phyloP scores from a whole-genome alignment of 352 stramenopile genomes.

The Phytophthora syringae region DNA sequence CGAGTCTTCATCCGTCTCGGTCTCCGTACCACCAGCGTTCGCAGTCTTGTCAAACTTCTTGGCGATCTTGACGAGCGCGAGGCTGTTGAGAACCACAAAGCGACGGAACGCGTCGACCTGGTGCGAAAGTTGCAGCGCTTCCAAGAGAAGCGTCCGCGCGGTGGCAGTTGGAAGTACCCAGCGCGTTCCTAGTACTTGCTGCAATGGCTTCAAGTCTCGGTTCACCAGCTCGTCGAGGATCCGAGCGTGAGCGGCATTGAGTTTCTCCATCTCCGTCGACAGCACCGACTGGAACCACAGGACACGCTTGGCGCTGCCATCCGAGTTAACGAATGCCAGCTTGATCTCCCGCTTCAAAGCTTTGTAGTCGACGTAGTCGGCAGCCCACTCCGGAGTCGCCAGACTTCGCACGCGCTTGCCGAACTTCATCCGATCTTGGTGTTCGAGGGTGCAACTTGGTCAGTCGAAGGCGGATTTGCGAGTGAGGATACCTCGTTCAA shows the following conservation, averaged over 20 bases:
- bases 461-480: conserved; percentile 13
- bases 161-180: conserved; percentile 67
- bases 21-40: conserved; percentile 6
- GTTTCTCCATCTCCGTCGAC: conserved; percentile 55
- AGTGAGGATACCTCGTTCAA: conserved; percentile 17
- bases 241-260: conserved; percentile 62
- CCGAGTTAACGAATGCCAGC: conserved; percentile 16
- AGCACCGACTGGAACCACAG: conserved; percentile 44
- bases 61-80: conserved; percentile 82
- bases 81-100: conserved; percentile 81
- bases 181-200: conserved; percentile 49
- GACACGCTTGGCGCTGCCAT: conserved; percentile 5
- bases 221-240: conserved; percentile 63
- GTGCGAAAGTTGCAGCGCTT: conserved; percentile 65
- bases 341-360: conserved; percentile 76
- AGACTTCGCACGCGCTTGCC: conserved; percentile 83
- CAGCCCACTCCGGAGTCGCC: conserved; percentile 57
- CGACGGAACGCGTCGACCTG: conserved; percentile 76
- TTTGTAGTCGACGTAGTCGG: conserved; percentile 88
- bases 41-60: conserved; percentile 84
- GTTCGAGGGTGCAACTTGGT: conserved; percentile 1
- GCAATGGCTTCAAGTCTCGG: conserved; percentile 44
- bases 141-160: conserved; percentile 58
- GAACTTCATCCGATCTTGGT: conserved; percentile 69
- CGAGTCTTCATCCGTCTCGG: conserved; percentile 11